Percentiles rank a stretch among this genome's conserved stretches.
These are phyloP conservation scores for Ceratocystis diversiconidia DNA, from an alignment of 2,329 filamentous ascomycete species.

Conservation along the genomic window DNA sequence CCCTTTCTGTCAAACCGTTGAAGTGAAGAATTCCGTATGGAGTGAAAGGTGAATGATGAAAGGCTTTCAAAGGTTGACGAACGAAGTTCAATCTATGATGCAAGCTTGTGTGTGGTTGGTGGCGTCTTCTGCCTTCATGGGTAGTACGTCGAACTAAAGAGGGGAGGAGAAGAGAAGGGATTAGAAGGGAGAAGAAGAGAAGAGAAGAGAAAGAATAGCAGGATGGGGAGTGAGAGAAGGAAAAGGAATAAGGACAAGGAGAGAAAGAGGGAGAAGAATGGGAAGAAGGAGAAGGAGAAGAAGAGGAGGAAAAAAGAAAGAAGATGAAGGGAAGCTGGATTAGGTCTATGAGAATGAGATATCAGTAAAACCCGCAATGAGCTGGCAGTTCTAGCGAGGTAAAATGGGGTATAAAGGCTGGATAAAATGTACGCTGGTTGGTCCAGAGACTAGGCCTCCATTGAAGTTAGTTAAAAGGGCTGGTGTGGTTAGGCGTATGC, in stretches of 20 bases:
- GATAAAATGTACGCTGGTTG: not conserved
- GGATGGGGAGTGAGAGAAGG: no score
- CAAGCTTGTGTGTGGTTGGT: not conserved
- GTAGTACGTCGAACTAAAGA: not conserved
- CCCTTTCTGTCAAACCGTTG: not conserved
- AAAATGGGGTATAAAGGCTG: not conserved
- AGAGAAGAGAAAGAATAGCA: no score
- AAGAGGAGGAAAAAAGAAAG: not conserved
- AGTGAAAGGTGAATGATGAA: not conserved
- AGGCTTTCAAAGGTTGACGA: not conserved
- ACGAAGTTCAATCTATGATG: not conserved
- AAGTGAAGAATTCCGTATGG: not conserved
- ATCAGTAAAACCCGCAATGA: conserved; percentile 7
- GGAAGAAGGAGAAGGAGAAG: not conserved
- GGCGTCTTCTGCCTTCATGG: not conserved
- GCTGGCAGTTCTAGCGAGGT: not conserved
- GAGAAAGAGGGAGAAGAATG: no score
- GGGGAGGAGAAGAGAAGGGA: not conserved
- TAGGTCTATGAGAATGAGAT: not conserved
- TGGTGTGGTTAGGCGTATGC: not conserved
- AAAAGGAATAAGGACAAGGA: no score
- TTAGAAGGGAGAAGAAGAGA: not conserved
- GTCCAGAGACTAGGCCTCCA: not conserved
- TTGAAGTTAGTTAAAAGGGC: not conserved
- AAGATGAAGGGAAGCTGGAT: not conserved